A percentile compares a stretch with the other conserved stretches of the same genome.
Evolutionary conservation across 441 rosid species (phyloP).

Genomic region (Geranium incanum): DNA sequence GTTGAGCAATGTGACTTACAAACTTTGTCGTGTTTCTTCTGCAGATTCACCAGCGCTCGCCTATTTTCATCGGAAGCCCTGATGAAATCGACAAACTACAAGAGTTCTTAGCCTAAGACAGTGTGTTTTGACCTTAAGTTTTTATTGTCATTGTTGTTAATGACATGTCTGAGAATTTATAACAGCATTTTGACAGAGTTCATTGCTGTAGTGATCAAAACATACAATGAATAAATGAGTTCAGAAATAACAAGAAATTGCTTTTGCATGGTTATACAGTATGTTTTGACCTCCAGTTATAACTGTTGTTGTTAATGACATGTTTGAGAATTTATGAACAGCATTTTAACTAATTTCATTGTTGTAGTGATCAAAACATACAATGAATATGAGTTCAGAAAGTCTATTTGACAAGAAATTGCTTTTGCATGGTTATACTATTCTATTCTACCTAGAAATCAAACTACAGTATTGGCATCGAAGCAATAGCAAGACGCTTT

Average conservation of each 20-base stretch:
- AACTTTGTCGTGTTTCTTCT: background rate
- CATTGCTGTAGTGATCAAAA: background rate
- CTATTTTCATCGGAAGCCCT: constrained; percentile 75
- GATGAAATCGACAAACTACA: constrained; percentile 87
- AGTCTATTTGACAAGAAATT: background rate
- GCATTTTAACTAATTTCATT: background rate
- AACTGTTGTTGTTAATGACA: background rate
- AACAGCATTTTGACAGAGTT: background rate
- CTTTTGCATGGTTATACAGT: background rate
- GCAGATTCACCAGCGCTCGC: constrained; percentile 85
- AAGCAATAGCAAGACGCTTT: no score
- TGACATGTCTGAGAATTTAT: background rate
- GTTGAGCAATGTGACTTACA: background rate
- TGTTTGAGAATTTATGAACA: background rate
- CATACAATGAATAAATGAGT: background rate
- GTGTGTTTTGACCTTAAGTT: background rate
- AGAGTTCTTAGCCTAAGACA: constrained; percentile 64
- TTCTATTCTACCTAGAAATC: background rate
- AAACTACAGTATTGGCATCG: background rate
- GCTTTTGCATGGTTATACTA: background rate
- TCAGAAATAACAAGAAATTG: background rate
- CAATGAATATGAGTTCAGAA: background rate
- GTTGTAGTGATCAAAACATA: background rate
- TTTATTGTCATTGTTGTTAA: background rate
- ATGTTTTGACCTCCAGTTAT: background rate